These are phyloP conservation scores for Fomitopsis pulvina DNA, from an alignment of 768 basidiomycete genomes.

Conservation along the genomic window DNA sequence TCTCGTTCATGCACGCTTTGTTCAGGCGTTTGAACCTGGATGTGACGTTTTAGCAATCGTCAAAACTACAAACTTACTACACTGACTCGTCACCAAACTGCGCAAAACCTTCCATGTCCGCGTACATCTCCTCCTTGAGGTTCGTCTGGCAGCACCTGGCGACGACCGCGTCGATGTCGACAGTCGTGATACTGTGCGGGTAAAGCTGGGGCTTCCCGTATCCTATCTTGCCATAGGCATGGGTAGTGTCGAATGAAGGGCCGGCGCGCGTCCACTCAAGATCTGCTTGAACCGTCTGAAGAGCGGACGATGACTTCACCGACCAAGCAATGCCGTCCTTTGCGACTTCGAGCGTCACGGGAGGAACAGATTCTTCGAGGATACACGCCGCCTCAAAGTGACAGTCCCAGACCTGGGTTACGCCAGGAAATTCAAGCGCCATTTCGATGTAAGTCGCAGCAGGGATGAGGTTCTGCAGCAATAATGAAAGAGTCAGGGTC, in stretches of 20 bases:
- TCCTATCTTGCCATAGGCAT: slow-evolving; percentile 6
- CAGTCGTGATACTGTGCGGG: not conserved
- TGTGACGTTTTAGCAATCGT: not conserved
- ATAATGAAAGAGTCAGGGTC: not conserved
- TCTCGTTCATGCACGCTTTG: slow-evolving; percentile 1
- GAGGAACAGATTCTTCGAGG: not conserved
- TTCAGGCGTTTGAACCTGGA: slow-evolving; percentile 5
- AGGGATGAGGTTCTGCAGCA: slow-evolving; percentile 3
- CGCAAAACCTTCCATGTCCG: not conserved
- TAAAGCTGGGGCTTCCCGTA: slow-evolving; percentile 1
- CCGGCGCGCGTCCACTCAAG: slow-evolving; percentile 5
- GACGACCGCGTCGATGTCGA: slow-evolving; percentile 3
- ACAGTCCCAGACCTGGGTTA: slow-evolving; percentile 7
- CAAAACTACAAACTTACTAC: not conserved
- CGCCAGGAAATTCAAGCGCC: slow-evolving; percentile 4
- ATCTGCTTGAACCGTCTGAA: slow-evolving; percentile 2
- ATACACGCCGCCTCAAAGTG: slow-evolving; percentile 6
- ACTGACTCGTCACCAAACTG: slow-evolving; percentile 7
- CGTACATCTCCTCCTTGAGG: slow-evolving; percentile 2
- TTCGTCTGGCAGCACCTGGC: not conserved
- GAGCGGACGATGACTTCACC: slow-evolving; percentile 3
- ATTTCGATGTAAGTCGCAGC: slow-evolving; percentile 4
- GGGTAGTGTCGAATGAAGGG: slow-evolving; percentile 3
- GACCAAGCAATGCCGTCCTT: not conserved
- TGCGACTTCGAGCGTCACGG: slow-evolving; percentile 4